phyloP scores from a whole-genome alignment of 768 basidiomycete species.

The Boletus rubroflammeus region DNA sequence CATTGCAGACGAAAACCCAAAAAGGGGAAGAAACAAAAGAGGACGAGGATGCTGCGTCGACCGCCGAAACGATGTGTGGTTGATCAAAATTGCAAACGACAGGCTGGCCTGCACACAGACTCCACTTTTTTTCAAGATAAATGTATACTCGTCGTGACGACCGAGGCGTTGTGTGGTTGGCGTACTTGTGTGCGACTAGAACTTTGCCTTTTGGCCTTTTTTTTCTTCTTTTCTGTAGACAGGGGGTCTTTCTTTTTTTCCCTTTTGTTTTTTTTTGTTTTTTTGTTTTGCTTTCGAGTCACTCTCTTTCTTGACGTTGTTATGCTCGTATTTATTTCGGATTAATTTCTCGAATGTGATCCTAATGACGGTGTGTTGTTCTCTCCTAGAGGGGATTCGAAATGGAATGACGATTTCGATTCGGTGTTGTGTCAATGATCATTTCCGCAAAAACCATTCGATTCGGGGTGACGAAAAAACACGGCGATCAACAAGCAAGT shows the following conservation, averaged over 20 bases:
- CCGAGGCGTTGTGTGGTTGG: neutral
- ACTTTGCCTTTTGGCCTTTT: neutral
- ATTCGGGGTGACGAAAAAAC: no score
- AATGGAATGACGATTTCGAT: neutral
- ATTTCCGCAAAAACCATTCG: no score
- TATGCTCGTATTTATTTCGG: neutral
- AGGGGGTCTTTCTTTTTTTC: no score
- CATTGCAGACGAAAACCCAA: neutral
- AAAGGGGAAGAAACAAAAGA: neutral
- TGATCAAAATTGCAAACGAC: constrained; percentile 6
- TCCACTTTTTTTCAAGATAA: neutral
- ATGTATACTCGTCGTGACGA: neutral
- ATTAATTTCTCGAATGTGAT: neutral
- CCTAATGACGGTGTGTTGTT: neutral
- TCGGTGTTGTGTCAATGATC: no score
- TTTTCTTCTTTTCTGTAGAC: no score
- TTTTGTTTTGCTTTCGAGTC: neutral
- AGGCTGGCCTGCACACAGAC: constrained; percentile 23
- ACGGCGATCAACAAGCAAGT: no score
- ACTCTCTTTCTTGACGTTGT: neutral
- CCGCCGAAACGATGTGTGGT: constrained; percentile 7
- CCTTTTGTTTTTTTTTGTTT: neutral
- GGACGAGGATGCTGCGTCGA: constrained; percentile 5
- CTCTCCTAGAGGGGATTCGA: neutral
- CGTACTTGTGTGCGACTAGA: constrained; percentile 13